Percentiles rank a stretch among this genome's conserved stretches.
Evolutionary conservation across 352 stramenopile genomes (phyloP).

Genomic region (Pythium coloratum): DNA sequence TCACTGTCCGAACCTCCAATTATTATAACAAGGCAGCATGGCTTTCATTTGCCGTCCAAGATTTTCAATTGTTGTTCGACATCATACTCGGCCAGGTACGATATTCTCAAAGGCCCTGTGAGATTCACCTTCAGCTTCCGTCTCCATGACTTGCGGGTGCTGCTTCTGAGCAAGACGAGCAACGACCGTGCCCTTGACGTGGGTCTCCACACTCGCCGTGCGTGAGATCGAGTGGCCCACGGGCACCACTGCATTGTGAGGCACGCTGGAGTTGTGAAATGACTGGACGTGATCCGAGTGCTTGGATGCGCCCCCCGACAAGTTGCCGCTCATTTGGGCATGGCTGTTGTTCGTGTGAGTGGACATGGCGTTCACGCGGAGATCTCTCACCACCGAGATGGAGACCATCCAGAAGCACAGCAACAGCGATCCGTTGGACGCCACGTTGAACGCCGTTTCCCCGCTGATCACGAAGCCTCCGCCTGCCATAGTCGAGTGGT

Average conservation of each 20-base stretch:
- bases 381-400: conserved; percentile 20
- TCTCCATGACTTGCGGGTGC: not conserved
- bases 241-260: conserved; percentile 5
- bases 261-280: conserved; percentile 1
- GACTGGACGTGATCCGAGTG: not conserved
- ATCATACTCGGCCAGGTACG: conserved; percentile 5
- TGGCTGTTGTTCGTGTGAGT: not conserved
- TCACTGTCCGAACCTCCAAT: not conserved
- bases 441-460: conserved; percentile 29
- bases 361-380: conserved; percentile 12
- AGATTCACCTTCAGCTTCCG: not conserved
- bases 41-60: too few species aligned
- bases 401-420: conserved; percentile 61
- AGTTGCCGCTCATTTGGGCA: not conserved
- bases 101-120: not conserved
- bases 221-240: not conserved
- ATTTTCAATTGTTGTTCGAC: not conserved
- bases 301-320: not conserved
- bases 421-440: conserved; percentile 49
- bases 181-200: conserved; percentile 3
- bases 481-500: conserved; percentile 18
- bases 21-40: too few species aligned
- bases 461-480: conserved; percentile 40
- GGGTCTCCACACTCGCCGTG: not conserved
- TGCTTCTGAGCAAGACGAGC: conserved; percentile 12